phyloP scores from a whole-genome alignment of 148 eudicot species.

The Simmondsia chinensis region DNA sequence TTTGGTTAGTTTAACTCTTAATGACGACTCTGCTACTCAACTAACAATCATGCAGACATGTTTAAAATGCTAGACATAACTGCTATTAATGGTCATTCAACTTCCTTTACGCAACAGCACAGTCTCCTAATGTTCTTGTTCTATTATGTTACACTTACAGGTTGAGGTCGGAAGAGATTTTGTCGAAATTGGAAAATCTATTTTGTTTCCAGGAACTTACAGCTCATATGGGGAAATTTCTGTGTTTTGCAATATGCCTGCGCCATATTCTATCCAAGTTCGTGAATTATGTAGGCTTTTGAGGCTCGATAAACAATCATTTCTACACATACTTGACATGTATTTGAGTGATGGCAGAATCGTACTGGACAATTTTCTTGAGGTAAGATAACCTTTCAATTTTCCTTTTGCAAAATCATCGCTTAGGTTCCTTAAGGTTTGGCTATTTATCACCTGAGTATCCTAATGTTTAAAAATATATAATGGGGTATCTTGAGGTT shows the following conservation, averaged over 20 bases:
- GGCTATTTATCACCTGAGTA: too few relatives aligned
- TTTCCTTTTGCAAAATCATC: too few relatives aligned
- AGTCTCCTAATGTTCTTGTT: too few relatives aligned
- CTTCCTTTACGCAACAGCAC: too few relatives aligned
- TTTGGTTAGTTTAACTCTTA: too few relatives aligned
- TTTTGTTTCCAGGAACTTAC: slow-evolving; percentile 36
- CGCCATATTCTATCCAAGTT: slow-evolving; percentile 72
- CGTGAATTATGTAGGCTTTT: slow-evolving; percentile 70
- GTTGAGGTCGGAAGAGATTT: slow-evolving; percentile 63
- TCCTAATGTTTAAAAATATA: too few relatives aligned
- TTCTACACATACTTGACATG: slow-evolving; percentile 69
- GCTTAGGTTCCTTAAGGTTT: too few relatives aligned
- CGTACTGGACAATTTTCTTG: slow-evolving; percentile 61
- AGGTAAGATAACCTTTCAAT: slow-evolving; percentile 53
- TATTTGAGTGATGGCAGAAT: slow-evolving; percentile 74
- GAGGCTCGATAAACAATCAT: slow-evolving; percentile 81
- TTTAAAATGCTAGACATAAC: too few relatives aligned
- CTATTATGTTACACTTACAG: slow-evolving; percentile 36
- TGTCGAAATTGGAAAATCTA: slow-evolving; percentile 42
- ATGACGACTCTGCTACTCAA: too few relatives aligned
- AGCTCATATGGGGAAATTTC: slow-evolving; percentile 80
- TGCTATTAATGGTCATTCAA: too few relatives aligned
- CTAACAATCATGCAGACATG: too few relatives aligned
- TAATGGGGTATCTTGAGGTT: too few relatives aligned
- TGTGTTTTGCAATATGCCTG: slow-evolving; percentile 82